Conservation (phyloP, 2,329 filamentous ascomycete genomes). For the Nigrospora sphaerica region DNA sequence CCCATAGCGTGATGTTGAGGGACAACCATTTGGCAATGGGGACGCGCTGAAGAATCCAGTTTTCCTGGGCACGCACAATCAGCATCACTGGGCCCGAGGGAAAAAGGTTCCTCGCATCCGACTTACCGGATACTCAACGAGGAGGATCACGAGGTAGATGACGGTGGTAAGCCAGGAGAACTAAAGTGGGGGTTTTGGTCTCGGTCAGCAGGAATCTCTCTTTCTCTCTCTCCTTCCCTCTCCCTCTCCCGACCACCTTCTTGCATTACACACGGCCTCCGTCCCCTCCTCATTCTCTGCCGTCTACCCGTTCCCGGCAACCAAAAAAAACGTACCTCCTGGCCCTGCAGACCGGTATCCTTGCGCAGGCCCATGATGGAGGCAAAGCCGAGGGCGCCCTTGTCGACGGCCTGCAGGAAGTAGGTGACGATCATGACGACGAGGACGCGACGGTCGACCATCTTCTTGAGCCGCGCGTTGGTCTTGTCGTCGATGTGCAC, state of each 20-base stretch:
- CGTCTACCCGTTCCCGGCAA: no score
- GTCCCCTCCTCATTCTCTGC: background rate
- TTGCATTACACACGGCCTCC: no score
- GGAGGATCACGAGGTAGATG: slow-evolving; percentile 65
- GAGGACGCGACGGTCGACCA: slow-evolving; percentile 63
- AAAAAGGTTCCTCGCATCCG: background rate
- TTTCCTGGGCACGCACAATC: slow-evolving; percentile 9
- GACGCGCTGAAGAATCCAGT: slow-evolving; percentile 52
- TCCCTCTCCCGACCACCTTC: no score
- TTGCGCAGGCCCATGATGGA: slow-evolving; percentile 54
- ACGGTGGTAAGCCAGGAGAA: slow-evolving; percentile 68
- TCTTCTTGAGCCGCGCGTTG: slow-evolving; percentile 50
- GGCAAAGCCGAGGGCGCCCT: slow-evolving; percentile 58
- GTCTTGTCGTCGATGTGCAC: slow-evolving; percentile 54
- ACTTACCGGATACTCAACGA: slow-evolving; percentile 64
- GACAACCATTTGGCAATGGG: slow-evolving; percentile 62
- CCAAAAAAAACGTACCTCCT: slow-evolving; percentile 12
- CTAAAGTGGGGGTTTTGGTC: slow-evolving; percentile 23
- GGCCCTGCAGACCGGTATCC: slow-evolving; percentile 38
- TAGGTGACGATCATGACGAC: slow-evolving; percentile 67
- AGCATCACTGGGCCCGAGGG: background rate
- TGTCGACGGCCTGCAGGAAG: slow-evolving; percentile 64
- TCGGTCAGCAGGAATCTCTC: no score
- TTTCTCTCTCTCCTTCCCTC: no score
- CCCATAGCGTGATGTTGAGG: slow-evolving; percentile 59